phyloP scores from a whole-genome alignment of 768 basidiomycete species.

The Suillus tomentosus region DNA sequence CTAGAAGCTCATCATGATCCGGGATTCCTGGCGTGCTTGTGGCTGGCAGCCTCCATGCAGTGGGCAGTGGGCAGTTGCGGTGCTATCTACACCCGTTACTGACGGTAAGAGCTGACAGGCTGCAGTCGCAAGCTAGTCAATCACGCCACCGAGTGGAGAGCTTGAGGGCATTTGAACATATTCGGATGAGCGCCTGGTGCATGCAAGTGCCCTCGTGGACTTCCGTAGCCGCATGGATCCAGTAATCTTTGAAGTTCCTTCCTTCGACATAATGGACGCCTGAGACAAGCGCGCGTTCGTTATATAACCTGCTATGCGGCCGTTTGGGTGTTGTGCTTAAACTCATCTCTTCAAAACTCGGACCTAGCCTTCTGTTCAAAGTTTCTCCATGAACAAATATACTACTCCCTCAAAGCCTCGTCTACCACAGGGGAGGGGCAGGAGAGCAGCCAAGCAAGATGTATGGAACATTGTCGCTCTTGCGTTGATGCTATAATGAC shows the following conservation, averaged over 20 bases:
- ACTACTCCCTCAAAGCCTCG: neutral
- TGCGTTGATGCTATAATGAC: neutral
- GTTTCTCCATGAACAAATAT: neutral
- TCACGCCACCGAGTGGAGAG: neutral
- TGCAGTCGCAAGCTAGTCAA: neutral
- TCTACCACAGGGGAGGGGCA: neutral
- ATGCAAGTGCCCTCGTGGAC: neutral
- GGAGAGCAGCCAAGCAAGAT: neutral
- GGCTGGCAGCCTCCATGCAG: slow-evolving; percentile 1
- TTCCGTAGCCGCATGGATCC: neutral
- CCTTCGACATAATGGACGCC: neutral
- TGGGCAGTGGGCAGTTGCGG: neutral
- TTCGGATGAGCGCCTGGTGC: neutral
- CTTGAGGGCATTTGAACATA: neutral
- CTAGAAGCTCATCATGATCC: neutral
- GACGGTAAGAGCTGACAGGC: neutral
- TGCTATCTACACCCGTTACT: neutral
- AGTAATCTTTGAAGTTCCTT: neutral
- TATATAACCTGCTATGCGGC: neutral
- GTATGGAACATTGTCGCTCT: neutral
- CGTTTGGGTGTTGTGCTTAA: neutral
- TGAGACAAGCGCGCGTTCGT: neutral
- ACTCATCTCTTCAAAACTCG: neutral
- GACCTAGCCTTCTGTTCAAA: neutral
- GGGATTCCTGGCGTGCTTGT: neutral